phyloP scores from a whole-genome alignment of 2,329 filamentous ascomycete species.

The Colletotrichum higginsianum region DNA sequence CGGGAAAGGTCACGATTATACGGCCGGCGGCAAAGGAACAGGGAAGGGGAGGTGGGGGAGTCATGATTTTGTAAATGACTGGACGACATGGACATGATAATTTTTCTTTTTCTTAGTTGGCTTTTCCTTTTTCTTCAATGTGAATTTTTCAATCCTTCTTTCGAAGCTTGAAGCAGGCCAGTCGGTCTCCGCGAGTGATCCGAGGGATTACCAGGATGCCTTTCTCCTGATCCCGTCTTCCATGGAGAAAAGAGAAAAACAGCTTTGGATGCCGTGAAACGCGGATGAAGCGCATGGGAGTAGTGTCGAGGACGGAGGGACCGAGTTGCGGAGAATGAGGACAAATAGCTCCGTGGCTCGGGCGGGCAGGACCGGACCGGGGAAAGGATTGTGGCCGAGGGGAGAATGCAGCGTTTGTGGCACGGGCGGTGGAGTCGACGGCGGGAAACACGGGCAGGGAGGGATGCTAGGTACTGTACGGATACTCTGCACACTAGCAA shows the following conservation, averaged over 20 bases:
- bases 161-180: background rate
- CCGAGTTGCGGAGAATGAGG: constrained; percentile 30
- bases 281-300: constrained; percentile 14
- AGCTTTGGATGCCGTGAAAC: constrained; percentile 14
- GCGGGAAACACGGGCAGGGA: constrained; percentile 4
- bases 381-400: constrained; percentile 10
- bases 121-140: constrained; percentile 18
- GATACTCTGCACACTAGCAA: no score
- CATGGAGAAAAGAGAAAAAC: background rate
- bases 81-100: constrained; percentile 35
- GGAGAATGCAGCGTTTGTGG: background rate
- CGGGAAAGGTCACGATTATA: constrained; percentile 12
- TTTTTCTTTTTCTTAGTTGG: background rate
- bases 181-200: background rate
- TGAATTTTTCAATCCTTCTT: constrained; percentile 1
- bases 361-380: constrained; percentile 7
- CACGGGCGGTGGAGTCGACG: constrained; percentile 13
- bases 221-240: background rate
- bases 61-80: constrained; percentile 40
- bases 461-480: background rate
- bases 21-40: constrained; percentile 20
- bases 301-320: constrained; percentile 19
- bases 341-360: constrained; percentile 4
- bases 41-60: background rate
- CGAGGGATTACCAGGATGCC: background rate